Base-by-base conservation (phyloP, 257 asterid species). In the Schizonepeta tenuifolia region DNA sequence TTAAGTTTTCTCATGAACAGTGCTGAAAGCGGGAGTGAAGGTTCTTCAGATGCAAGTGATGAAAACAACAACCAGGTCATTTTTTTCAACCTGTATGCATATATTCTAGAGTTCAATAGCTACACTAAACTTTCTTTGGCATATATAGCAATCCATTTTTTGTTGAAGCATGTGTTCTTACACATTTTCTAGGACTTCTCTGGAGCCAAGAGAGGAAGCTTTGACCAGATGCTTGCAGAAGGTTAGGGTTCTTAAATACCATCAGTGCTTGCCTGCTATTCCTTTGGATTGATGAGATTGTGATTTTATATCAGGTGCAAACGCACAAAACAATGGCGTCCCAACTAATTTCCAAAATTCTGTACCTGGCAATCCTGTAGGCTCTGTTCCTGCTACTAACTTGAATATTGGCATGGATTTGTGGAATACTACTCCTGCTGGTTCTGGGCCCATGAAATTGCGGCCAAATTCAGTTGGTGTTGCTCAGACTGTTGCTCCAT, bases 201-300 rank as follows among this genome's bases (percentile, higher is more conserved):
- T 73, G 89, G 76, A 22, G 54, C 85, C 46, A 94, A 87, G 90
- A 91, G 86, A 83, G 97, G 97, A 78, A 94, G 96, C 79, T 94
- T 94, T 58, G 89, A 89, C 56, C 96, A 85, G 82, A 94, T 91
- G 99, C 96, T 94, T 71, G 99, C 91, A 13, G 97, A 89, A 63
- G 99, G 99, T 94, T 81, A 78, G 63, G 54, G 65, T 67, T 74
- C 72, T 24, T 51, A 13, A 31, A 49, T 51, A 47, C 73, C 56
- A 67, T 43, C 62, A 60, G 59, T 35, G 9, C 61, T 65, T 74
- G 40, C 59, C 67, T 13, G 21, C 15, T 4, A 24, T 70, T 49
- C 60, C 28, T 17, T 35, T 24, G 24, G 17, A 4, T 51, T 78
- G 40, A 73, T 70, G 68, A 65, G 59, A 12, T 44, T 73, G 24